A percentile compares a stretch with the other conserved stretches of the same genome.
Evolutionary conservation across 345 rosid species (phyloP).

Genomic region (Leavenworthia alabamica): DNA sequence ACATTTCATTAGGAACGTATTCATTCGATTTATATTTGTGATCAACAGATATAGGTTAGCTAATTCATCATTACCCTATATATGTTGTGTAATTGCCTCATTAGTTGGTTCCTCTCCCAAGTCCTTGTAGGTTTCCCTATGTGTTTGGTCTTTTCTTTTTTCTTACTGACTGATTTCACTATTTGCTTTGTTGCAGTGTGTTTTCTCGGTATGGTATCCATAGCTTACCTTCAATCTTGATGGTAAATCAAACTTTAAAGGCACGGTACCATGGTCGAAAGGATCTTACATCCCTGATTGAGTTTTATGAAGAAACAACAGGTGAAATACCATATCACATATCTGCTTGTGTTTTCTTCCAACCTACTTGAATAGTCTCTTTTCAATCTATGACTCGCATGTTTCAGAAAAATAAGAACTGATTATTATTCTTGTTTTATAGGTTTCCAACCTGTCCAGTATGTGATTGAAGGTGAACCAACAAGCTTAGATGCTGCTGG

Average conservation of each 20-base stretch:
- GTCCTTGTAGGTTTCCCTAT: neutral
- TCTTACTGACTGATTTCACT: neutral
- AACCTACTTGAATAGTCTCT: neutral
- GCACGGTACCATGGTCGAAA: conserved; percentile 54
- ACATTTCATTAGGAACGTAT: neutral
- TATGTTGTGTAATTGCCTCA: neutral
- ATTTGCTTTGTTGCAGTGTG: conserved; percentile 39
- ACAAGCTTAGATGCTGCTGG: neutral
- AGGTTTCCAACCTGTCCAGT: conserved; percentile 47
- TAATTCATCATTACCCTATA: neutral
- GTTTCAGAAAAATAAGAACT: neutral
- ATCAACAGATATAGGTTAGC: neutral
- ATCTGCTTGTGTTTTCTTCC: neutral
- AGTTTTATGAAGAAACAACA: conserved; percentile 64
- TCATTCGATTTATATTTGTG: neutral
- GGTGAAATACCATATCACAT: conserved; percentile 34
- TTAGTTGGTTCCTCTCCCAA: neutral
- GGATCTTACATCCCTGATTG: conserved; percentile 49
- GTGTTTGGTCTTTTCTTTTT: neutral
- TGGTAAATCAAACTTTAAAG: conserved; percentile 58
- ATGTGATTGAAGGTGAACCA: conserved; percentile 37
- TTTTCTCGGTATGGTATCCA: conserved; percentile 82
- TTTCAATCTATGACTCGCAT: neutral
- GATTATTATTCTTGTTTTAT: neutral
- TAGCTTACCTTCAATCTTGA: conserved; percentile 67